These are phyloP conservation scores for Heliamphora exappendiculata DNA, from an alignment of 148 eudicot species.

Conservation along the genomic window DNA sequence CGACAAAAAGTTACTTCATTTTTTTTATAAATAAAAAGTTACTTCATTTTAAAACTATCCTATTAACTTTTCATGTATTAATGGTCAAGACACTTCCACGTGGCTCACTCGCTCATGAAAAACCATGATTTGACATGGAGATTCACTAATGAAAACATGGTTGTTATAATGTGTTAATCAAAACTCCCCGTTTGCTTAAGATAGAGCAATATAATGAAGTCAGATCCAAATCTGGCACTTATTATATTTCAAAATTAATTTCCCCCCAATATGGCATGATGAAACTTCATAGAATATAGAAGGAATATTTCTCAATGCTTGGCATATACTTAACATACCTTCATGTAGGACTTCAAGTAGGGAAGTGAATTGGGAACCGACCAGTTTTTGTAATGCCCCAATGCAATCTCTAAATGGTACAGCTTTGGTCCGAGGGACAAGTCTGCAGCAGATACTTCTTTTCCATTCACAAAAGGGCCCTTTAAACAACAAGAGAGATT, in stretches of 20 bases:
- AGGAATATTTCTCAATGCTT: neutral
- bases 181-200: neutral
- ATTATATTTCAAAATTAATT: neutral
- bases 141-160: neutral
- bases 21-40: no score
- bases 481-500: conserved; percentile 25
- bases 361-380: conserved; percentile 77
- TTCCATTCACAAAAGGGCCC: conserved; percentile 91
- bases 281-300: neutral
- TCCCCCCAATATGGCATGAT: neutral
- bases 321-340: conserved; percentile 33
- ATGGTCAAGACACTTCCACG: neutral
- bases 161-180: neutral
- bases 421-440: conserved; percentile 91
- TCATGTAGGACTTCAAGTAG: conserved; percentile 67
- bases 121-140: neutral
- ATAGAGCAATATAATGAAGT: neutral
- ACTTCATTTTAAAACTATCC: neutral
- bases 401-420: conserved; percentile 75
- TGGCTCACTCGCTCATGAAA: neutral
- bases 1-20: neutral
- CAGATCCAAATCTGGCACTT: neutral
- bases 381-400: conserved; percentile 87
- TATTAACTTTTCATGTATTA: neutral
- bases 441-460: conserved; percentile 67